Evolutionary conservation across 768 basidiomycete species (phyloP), one percentile per base, ranked within the genome.

Genomic region (Butyriboletus loyo): DNA sequence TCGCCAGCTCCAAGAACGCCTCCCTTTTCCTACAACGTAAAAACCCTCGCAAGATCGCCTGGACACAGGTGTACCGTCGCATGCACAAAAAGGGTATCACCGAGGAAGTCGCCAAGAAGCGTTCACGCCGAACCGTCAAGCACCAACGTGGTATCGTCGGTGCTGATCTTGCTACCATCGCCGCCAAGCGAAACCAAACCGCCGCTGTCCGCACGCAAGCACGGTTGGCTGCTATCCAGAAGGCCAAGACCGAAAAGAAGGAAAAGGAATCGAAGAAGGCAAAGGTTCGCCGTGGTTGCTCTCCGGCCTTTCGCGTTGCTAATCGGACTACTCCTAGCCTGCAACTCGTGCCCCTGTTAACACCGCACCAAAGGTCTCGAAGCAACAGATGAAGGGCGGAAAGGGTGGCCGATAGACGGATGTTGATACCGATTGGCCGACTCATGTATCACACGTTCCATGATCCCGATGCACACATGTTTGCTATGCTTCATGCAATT

Each of bases 31-130:
- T 90, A 53, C 97, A 99, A 75, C 91, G 96, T 79, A 99, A 99
- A 81, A 98, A 99, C 82, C 97, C 97, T 47, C 92, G 97, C 71
- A 98, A 98, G 85, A 94, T 98, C 77, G 88, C 96, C 58, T 98
- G 96, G 96, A 98, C 96, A 35, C 75, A 79, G 65, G 83, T 89
- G 56, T 96, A 89, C 82, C 89, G 92, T 60, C 89, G 94, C 65
- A 92, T 97, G 87, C 97, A 98, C 85, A 97, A 96, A 86, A 99
- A 99, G 86, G 97, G 97, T 73, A 85, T 98, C 73, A 94, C 94
- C 46, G 96, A 98, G 77, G 96, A 98, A 76, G 89, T 95, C 48
- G 93, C 94, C 66, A 99, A 98, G 92, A 98, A 97, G 80, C 89
- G 96, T 59, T 89, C 90, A 46, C 90, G 95, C 75, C 86, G 87